A percentile compares a stretch with the other conserved stretches of the same genome.
Evolutionary conservation across 306 rosid genomes (phyloP).

Genomic region (Rubus idaeus): DNA sequence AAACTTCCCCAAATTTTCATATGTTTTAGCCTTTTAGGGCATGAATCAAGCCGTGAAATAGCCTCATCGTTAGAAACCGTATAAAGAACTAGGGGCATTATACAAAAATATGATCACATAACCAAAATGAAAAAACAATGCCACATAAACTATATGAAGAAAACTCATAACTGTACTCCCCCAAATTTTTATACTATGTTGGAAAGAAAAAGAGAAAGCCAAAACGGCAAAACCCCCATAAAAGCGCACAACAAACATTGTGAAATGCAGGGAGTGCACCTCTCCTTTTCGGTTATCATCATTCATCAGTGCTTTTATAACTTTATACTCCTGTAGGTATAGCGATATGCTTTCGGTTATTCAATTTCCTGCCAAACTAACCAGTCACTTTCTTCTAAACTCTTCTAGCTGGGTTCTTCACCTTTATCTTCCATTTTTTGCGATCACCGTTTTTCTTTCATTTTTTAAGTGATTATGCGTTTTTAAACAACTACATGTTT

Average conservation of each 20-base stretch:
- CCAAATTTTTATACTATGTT: too few relatives aligned
- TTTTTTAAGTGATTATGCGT: background rate
- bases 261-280: background rate
- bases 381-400: constrained; percentile 20
- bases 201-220: too few relatives aligned
- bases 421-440: constrained; percentile 18
- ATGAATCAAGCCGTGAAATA: background rate
- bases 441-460: background rate
- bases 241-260: background rate
- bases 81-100: too few relatives aligned
- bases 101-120: too few relatives aligned
- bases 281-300: background rate
- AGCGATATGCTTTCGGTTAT: background rate
- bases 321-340: background rate
- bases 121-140: too few relatives aligned
- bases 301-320: background rate
- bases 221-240: background rate
- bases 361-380: background rate
- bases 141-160: too few relatives aligned
- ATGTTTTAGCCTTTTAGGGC: background rate
- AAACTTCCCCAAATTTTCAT: background rate
- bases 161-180: too few relatives aligned
- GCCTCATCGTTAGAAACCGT: background rate
- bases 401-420: constrained; percentile 16
- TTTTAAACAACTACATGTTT: background rate